Base-by-base conservation (phyloP, 768 basidiomycete species). In the Lyophyllum decastes region DNA sequence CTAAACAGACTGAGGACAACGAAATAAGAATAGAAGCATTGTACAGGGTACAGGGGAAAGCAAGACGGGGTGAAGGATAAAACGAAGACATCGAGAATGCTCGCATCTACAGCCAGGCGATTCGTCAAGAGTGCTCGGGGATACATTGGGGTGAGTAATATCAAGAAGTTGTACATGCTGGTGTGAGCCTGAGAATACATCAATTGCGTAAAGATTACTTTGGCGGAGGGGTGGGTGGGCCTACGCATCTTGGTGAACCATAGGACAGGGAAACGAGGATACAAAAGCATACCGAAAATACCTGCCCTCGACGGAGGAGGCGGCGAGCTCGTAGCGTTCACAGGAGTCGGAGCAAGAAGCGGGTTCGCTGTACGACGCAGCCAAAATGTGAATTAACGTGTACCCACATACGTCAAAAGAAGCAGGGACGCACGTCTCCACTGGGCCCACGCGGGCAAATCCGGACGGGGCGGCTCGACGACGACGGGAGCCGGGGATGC, bases 391-490 rank as follows among this genome's bases (percentile, higher is more conserved):
- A 26, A 16, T 4, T 16, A 35, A 46, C 24, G 21, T 10, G 10
- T 30, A 8, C 1, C 45, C 7, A 22, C 10, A 19, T 10, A 14
- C 24, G 26, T 40, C 33, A 40, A 0, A 16, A 11, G n/a, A 24
- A 44, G 43, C 35, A 12, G 16, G 41, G 16, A 34, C 55, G 4
- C 10, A 61, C 60, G 60, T 52, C 51, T 53, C 61, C 57, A 56
- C 11, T 92, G 89, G 0, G 90, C 84, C 91, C 91, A 93, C 1
- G 91, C 83, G n/a, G 90, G 89, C 26, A 84, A 19, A 34, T 81
- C 79, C 0, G 81, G 78, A 64, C 82, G 81, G 0, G 82, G 76
- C 0, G 79, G 78, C 11, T 78, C 78, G 10, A 10, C 5, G 10
- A 10, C 5, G 0, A 66, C 68, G 0, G 79, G 75, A 0, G 77